A percentile compares a stretch with the other conserved stretches of the same genome.
These are phyloP conservation scores for Parmelia sp. DNA, from an alignment of 495 filamentous ascomycete genomes.

Conservation along the genomic window DNA sequence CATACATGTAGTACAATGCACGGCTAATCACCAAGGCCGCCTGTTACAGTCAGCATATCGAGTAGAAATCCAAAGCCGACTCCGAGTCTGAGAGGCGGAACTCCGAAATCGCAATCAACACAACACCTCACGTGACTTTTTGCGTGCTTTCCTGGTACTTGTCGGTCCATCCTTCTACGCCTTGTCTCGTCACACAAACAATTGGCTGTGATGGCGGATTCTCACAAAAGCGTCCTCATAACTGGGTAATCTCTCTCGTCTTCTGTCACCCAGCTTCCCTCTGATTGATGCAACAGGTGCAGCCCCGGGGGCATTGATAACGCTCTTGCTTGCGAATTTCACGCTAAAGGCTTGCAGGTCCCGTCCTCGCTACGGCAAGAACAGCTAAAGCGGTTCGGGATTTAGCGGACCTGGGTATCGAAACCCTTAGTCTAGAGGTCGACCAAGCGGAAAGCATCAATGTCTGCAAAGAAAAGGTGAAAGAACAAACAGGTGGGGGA, in stretches of 20 bases:
- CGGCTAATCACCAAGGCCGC: no score
- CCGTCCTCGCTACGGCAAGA: conserved; percentile 56
- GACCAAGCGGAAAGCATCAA: conserved; percentile 43
- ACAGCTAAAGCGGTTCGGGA: conserved; percentile 43
- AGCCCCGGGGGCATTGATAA: conserved; percentile 55
- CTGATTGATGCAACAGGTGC: conserved; percentile 35
- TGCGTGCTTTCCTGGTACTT: background rate
- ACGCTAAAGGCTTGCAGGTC: conserved; percentile 45
- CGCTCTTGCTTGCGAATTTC: conserved; percentile 50
- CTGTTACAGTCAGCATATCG: no score
- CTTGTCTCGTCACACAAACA: background rate
- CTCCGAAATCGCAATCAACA: no score
- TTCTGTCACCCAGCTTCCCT: background rate
- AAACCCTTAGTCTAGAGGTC: conserved; percentile 50
- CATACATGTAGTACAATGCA: no score
- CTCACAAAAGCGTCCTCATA: conserved; percentile 41
- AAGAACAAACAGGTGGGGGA: conserved; percentile 38
- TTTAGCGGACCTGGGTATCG: conserved; percentile 42
- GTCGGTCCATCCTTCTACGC: background rate
- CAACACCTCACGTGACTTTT: background rate
- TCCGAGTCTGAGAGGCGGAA: no score
- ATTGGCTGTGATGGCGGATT: conserved; percentile 27
- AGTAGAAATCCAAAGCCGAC: no score
- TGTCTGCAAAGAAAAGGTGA: conserved; percentile 38
- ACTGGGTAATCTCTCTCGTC: conserved; percentile 34